Evolutionary conservation across 441 rosid genomes (phyloP), one percentile per base, ranked within the genome.

Genomic region (Viola pubescens): DNA sequence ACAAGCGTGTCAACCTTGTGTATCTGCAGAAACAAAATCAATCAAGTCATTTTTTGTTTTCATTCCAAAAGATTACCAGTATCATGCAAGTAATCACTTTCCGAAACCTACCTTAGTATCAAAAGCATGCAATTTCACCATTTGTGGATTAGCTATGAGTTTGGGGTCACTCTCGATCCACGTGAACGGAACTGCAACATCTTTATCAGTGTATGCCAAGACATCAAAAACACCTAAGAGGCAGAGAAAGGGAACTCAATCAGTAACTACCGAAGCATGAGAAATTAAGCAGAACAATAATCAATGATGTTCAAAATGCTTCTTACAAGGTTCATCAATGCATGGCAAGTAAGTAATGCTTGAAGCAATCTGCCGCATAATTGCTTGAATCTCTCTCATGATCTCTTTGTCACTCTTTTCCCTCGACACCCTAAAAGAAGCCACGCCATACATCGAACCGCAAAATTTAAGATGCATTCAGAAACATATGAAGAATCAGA

Each of bases 1-100:
- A 92, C 98, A 37, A 89, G 91, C 7, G 97, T 89, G 70, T 85
- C 89, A n/a, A 92, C 97, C 72, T 89, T 92, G 77, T 92, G 98
- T 73, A 92, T 89, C 98, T 92, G 90, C 76, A 77, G 11, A 46
- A 39, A 42, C 46, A 55, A 16, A 19, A 39, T 10, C 56, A 16
- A 39, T 42, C 14, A 41, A 12, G 7, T 40, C 8, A 34, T 4
- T 13, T 9, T 3, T 6, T 12, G 19, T 12, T 54, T 8, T 54
- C 16, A 12, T n/a, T 12, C 11, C 9, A 26, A 26, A 26, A 26
- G 34, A 26, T 26, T 26, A 2, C 34, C 9, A 37, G n/a, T 38
- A 48, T 10, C 13, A 3, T 26, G 34, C 34, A 26, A 26, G 2
- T 26, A 38, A 38, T 9, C 14, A 9, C 7, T 44, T 19, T 56